Evolutionary conservation across 257 asterid genomes (phyloP), one percentile per base, ranked within the genome.

Genomic region (Scutellaria barbata): DNA sequence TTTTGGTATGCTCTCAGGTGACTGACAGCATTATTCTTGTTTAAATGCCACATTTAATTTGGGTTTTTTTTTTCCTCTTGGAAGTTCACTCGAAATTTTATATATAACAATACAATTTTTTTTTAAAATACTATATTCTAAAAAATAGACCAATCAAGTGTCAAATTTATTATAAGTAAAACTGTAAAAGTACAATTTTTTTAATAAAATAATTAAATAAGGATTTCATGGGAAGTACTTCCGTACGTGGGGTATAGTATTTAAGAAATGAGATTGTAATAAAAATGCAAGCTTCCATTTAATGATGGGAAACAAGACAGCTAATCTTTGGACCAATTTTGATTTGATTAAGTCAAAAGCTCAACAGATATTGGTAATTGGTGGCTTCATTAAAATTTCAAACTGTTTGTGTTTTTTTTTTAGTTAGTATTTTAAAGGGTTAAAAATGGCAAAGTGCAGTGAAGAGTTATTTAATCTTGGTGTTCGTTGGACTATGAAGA

Each of bases 1-100:
- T 37, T 76, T 54, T 63, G 74, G 73, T 76, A 55, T 56, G 81
- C 58, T 70, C 46, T 76, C 76, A 76, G 80, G 80, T 70, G 73
- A 69, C 50, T 71, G 77, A 64, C 81, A 76, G 43, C 57, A 56
- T 71, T 35, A 71, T 77, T 56, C 62, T 69, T 69, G 67, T 48
- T 56, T n/a, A 71, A n/a, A 76, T 76, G 81, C 76, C 47, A 58
- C 54, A 30, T 56, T 56, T 56, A 56, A 56, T 56, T 56, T 11
- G 18, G 63, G 63, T 13, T 25, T 46, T 58, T 20, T 41, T 35
- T 20, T 52, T 42, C 52, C 62, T 70, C 74, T 39, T 37, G 69
- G 74, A 76, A 76, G 22, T 45, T 71, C 63, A 47, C 17, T 55
- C 17, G 77, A 77, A 77, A 57, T 42, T 76, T 63, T 18, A 10